These are phyloP conservation scores for Dioscorea cayenensis DNA, from an alignment of 116 monocot species.

Conservation along the genomic window DNA sequence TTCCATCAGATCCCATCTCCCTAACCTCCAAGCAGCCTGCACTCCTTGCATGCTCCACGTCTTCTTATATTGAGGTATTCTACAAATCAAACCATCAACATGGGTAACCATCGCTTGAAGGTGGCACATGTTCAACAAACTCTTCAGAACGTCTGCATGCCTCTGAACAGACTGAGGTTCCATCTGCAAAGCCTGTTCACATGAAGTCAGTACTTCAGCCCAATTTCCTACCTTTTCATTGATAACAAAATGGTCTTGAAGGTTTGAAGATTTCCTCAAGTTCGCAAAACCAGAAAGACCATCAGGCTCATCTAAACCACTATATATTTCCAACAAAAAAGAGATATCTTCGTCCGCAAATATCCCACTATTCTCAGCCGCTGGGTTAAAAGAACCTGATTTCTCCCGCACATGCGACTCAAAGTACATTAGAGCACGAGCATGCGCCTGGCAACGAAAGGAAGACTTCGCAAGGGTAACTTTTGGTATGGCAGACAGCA, in stretches of 20 bases:
- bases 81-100: constrained; percentile 85
- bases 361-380: constrained; percentile 58
- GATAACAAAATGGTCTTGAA: constrained; percentile 87
- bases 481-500: constrained; percentile 88
- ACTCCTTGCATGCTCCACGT: constrained; percentile 98
- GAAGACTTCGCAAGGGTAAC: constrained; percentile 92
- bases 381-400: constrained; percentile 89
- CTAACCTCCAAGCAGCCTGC: constrained; percentile 97
- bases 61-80: constrained; percentile 80
- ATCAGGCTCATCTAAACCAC: constrained; percentile 94
- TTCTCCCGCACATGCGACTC: constrained; percentile 79
- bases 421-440: constrained; percentile 86
- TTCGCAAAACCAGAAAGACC: constrained; percentile 88
- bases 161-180: constrained; percentile 82
- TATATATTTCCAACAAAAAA: constrained; percentile 96
- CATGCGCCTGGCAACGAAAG: constrained; percentile 79
- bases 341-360: constrained; percentile 88
- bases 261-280: constrained; percentile 52
- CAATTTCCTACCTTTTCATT: constrained; percentile 94
- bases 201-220: constrained; percentile 87
- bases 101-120: constrained; percentile 98
- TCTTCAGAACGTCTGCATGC: constrained; percentile 85
- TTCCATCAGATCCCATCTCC: constrained; percentile 95
- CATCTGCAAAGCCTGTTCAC: constrained; percentile 91
- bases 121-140: constrained; percentile 95